Evolutionary conservation across 108 stramenopile genomes (phyloP).

Genomic region (Ochromonas danica): DNA sequence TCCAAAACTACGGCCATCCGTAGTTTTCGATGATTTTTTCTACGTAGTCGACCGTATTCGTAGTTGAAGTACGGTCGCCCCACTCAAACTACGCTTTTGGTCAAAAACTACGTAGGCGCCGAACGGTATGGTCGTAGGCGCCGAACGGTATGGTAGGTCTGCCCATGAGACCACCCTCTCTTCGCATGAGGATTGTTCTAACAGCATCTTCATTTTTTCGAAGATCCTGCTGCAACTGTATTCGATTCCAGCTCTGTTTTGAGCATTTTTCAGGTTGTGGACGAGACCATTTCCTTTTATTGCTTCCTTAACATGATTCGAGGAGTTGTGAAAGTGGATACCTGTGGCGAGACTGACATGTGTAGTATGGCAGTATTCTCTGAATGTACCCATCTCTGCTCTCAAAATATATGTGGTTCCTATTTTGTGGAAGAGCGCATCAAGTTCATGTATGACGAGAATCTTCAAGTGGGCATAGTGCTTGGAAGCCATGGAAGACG

Average conservation of each 20-base stretch:
- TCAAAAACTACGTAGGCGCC: too few species aligned
- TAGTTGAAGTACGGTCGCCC: too few species aligned
- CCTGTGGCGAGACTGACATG: slow-evolving; percentile 13
- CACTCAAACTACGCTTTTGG: too few species aligned
- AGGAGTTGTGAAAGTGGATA: slow-evolving; percentile 15
- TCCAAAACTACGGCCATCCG: too few species aligned
- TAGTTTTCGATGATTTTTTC: too few species aligned
- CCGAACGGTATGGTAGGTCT: slow-evolving; percentile 13
- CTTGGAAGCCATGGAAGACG: slow-evolving; percentile 13
- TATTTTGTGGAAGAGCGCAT: slow-evolving; percentile 15
- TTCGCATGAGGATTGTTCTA: slow-evolving; percentile 15
- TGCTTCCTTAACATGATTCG: slow-evolving; percentile 15
- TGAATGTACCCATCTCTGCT: slow-evolving; percentile 15
- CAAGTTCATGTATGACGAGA: slow-evolving; percentile 15
- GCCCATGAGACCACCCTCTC: slow-evolving; percentile 12
- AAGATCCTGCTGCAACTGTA: slow-evolving; percentile 15
- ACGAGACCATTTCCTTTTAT: slow-evolving; percentile 16
- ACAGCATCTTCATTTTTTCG: slow-evolving; percentile 16
- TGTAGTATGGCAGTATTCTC: slow-evolving; percentile 15
- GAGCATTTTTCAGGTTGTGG: slow-evolving; percentile 15
- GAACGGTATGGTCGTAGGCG: slow-evolving; percentile 13
- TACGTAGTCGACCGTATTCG: too few species aligned
- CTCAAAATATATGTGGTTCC: slow-evolving; percentile 16
- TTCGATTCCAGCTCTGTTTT: slow-evolving; percentile 15
- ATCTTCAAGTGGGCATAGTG: slow-evolving; percentile 15